Percentiles rank a stretch among this genome's conserved stretches.
Conservation (phyloP, 345 rosid genomes). For the Psidium guajava region DNA sequence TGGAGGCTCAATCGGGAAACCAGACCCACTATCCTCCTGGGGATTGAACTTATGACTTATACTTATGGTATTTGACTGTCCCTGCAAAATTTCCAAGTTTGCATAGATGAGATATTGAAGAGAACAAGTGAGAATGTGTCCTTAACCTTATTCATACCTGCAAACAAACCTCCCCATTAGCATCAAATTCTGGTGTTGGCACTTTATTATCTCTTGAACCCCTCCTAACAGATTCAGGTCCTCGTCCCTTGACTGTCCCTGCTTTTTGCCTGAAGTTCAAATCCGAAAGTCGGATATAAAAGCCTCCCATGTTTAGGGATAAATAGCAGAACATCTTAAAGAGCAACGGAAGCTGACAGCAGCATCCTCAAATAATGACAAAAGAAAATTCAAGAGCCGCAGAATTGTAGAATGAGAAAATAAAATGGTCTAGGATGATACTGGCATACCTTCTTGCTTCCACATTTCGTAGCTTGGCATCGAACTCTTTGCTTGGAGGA, state of each 20-base stretch:
- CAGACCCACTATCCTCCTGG: constrained; percentile 26
- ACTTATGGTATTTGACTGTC: constrained; percentile 23
- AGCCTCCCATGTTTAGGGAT: background rate
- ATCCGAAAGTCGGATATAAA: background rate
- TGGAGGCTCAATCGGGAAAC: constrained; percentile 33
- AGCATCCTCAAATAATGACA: background rate
- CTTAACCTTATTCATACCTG: background rate
- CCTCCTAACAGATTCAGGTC: constrained; percentile 60
- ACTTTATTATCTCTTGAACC: constrained; percentile 37
- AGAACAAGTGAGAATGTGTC: background rate
- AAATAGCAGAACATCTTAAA: background rate
- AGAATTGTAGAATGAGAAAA: background rate
- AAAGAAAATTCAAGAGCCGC: background rate
- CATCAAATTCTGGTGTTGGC: constrained; percentile 52
- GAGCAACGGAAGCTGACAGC: background rate
- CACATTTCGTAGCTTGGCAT: constrained; percentile 42
- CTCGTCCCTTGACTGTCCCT: constrained; percentile 47
- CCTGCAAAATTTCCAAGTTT: background rate
- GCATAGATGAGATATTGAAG: background rate
- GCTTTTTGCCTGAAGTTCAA: constrained; percentile 42
- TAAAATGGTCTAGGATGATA: background rate
- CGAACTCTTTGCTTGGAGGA: constrained; percentile 79
- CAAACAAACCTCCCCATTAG: constrained; percentile 13
- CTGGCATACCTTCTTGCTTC: constrained; percentile 49
- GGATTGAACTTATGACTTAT: constrained; percentile 23